Base-by-base conservation (phyloP, 176 grass and related monocot species). In the Tillandsia fasciculata region DNA sequence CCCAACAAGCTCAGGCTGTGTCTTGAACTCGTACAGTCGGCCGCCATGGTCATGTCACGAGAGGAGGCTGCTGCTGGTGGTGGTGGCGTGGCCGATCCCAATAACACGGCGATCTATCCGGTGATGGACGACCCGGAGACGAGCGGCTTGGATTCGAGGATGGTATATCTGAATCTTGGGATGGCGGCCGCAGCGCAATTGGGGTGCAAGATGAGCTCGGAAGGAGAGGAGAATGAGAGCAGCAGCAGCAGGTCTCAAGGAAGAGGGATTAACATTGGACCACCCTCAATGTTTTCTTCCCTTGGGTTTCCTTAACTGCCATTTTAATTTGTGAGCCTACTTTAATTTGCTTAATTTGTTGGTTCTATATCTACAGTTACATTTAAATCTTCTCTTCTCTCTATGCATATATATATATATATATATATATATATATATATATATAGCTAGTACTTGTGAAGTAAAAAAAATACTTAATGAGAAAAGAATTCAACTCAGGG, bases 1-100 rank as follows among this genome's bases (percentile, higher is more conserved):
- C 94, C 94, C 50, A 99, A 99, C 84, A 99, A 99, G 84, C 82
- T 99, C 70, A 76, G 94, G 0, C 94, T 99, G 8, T 99, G 94
- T 78, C 90, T 99, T 13, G 94, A 99, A 82, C 87, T 99, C 12
- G 94, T 99, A 11, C 94, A 99, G 70, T 99, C 94, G 1, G 94
- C 94, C 2, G 94, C 94, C 17, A 78, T 99, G 82, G 94, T 99
- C 47, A 90, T 99, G 82, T 99, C 94, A 0, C 80, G 94, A 0
- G 94, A 99, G 84, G 94, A 99, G 72, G 91, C 91, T 3, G 65
- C 26, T 1, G 83, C 58, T 12, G 70, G 26, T 13, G 52, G 53
- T 10, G 73, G 48, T 8, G 12, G 50, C 63, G 49, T 7, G 8
- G 56, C 24, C 10, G 15, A n/a, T 56, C 8, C 56, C 8, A 61